These are phyloP conservation scores for Sechiopsis laciniata DNA, from an alignment of 306 rosid species.

Conservation along the genomic window DNA sequence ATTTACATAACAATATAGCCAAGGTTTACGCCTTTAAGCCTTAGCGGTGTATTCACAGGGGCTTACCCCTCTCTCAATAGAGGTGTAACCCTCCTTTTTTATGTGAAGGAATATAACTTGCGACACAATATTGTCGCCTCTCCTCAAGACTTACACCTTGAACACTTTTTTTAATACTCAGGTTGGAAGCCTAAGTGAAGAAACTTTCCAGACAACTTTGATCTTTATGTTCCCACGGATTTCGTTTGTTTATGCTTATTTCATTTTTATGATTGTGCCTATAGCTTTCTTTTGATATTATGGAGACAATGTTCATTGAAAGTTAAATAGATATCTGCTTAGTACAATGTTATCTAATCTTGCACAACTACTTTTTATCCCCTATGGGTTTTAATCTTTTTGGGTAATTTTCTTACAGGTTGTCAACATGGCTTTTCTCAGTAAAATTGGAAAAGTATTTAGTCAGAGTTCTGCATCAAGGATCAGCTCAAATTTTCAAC, in stretches of 20 bases:
- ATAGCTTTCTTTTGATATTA: background rate
- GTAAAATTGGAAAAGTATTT: constrained; percentile 65
- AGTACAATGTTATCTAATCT: background rate
- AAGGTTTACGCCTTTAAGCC: background rate
- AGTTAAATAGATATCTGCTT: background rate
- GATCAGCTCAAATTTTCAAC: constrained; percentile 37
- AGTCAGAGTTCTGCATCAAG: constrained; percentile 46
- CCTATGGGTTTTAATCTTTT: background rate
- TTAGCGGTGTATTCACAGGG: background rate
- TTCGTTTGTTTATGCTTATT: background rate
- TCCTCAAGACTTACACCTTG: background rate
- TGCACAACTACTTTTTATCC: background rate
- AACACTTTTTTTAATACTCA: too few species aligned
- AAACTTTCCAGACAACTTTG: background rate
- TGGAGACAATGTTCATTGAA: background rate
- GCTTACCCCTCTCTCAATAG: background rate
- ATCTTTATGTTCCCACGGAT: background rate
- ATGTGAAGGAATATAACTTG: background rate
- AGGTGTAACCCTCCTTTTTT: background rate
- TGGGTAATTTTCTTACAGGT: constrained; percentile 27
- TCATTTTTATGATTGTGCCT: background rate
- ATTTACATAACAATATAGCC: background rate
- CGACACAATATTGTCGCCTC: background rate
- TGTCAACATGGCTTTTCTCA: constrained; percentile 65
- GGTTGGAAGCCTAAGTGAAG: too few species aligned